Evolutionary conservation across 345 rosid genomes (phyloP).

Genomic region (Noccaea caerulescens): DNA sequence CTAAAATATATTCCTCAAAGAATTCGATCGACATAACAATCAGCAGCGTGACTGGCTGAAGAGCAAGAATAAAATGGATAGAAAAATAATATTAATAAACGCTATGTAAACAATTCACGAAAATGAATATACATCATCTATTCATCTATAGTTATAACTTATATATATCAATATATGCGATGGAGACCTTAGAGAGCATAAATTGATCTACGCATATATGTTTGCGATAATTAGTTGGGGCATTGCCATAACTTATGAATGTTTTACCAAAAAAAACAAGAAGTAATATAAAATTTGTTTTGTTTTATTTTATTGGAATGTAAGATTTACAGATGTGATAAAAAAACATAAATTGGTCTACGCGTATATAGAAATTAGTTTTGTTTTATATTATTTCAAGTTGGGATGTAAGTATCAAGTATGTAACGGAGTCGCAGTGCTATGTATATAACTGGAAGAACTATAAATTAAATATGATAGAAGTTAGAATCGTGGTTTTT

Average conservation of each 20-base stretch:
- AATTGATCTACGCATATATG: too few species aligned
- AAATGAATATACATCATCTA: background rate
- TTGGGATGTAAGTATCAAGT: background rate
- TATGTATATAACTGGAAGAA: constrained; percentile 2
- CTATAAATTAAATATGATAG: constrained; percentile 29
- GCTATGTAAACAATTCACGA: background rate
- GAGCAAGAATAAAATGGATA: background rate
- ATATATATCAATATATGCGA: background rate
- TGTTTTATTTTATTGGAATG: background rate
- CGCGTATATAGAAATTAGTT: background rate
- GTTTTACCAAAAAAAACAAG: too few species aligned
- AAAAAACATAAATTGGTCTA: background rate
- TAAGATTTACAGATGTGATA: constrained; percentile 7
- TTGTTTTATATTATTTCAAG: constrained; percentile 5
- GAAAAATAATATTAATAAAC: background rate
- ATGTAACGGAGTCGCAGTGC: constrained; percentile 10
- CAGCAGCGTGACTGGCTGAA: background rate
- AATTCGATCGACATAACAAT: background rate
- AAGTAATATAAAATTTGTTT: background rate
- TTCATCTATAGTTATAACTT: too few species aligned
- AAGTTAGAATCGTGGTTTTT: constrained; percentile 34
- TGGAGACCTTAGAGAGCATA: background rate
- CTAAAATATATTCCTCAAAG: too few species aligned
- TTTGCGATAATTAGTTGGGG: too few species aligned
- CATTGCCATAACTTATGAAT: too few species aligned